A percentile compares a stretch with the other conserved stretches of the same genome.
Evolutionary conservation across 352 stramenopile genomes (phyloP).

Genomic region (Aphanomyces euteiches): DNA sequence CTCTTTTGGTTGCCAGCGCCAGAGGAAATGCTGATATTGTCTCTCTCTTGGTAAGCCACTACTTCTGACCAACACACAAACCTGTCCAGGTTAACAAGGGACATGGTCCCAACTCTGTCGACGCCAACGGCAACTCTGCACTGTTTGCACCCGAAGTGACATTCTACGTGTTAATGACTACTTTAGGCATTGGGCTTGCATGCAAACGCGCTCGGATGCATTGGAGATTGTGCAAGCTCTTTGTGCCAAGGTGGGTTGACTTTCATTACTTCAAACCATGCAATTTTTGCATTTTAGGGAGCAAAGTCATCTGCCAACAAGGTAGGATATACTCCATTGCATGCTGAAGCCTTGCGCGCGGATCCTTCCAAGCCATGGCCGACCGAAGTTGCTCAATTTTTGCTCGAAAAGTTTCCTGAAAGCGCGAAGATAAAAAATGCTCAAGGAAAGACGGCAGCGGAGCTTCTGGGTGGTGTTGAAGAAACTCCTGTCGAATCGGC

Average conservation of each 20-base stretch:
- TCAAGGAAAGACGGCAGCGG: constrained; percentile 52
- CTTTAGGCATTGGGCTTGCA: constrained; percentile 65
- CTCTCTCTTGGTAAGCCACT: constrained; percentile 43
- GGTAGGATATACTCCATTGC: constrained; percentile 57
- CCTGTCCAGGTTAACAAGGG: constrained; percentile 46
- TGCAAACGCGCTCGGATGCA: constrained; percentile 40
- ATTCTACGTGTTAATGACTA: background rate
- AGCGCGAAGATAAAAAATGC: constrained; percentile 52
- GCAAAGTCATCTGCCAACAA: constrained; percentile 58
- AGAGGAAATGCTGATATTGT: constrained; percentile 63
- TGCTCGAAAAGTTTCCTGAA: constrained; percentile 54
- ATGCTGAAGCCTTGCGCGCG: constrained; percentile 75
- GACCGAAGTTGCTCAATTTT: constrained; percentile 41
- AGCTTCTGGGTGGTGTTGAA: constrained; percentile 62
- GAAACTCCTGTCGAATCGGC: constrained; percentile 47
- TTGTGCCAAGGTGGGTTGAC: background rate
- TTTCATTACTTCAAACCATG: background rate
- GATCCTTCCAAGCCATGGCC: constrained; percentile 54
- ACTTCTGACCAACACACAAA: background rate
- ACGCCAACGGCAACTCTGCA: constrained; percentile 64
- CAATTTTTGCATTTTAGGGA: constrained; percentile 34
- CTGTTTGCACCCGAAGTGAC: constrained; percentile 39
- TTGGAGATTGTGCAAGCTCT: background rate
- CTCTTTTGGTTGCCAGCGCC: constrained; percentile 57
- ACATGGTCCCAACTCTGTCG: constrained; percentile 54